Conservation (phyloP, 768 basidiomycete species). For the Podaxis sp. region DNA sequence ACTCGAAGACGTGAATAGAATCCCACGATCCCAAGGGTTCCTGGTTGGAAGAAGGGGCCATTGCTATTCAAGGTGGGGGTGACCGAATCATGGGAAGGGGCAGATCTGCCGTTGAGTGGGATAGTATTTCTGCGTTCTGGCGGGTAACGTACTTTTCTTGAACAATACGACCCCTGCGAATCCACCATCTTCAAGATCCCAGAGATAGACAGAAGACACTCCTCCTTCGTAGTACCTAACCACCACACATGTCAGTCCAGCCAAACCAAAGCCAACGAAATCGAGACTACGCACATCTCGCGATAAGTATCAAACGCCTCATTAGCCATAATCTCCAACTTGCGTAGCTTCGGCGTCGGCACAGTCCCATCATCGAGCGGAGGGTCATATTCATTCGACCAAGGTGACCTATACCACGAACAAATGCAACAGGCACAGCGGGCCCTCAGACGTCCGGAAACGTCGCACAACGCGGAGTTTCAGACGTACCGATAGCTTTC, state of each 20-base stretch:
- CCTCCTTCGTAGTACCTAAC: conserved; percentile 91
- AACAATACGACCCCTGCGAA: conserved; percentile 96
- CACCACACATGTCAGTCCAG: conserved; percentile 34
- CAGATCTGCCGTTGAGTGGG: background rate
- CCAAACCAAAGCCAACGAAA: background rate
- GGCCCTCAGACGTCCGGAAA: background rate
- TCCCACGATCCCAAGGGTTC: conserved; percentile 93
- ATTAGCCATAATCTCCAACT: conserved; percentile 90
- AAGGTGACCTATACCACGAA: conserved; percentile 72
- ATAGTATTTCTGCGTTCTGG: background rate
- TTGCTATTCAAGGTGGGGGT: conserved; percentile 38
- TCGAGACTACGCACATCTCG: conserved; percentile 64
- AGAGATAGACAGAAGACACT: conserved; percentile 93
- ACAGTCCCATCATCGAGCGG: conserved; percentile 86
- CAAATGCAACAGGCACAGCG: background rate
- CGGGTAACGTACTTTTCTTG: conserved; percentile 75
- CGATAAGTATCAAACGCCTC: conserved; percentile 97
- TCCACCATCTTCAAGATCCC: conserved; percentile 95
- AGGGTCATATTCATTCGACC: conserved; percentile 97
- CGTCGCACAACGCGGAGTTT: background rate
- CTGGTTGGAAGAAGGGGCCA: conserved; percentile 50
- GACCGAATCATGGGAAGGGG: background rate
- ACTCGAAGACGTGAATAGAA: conserved; percentile 97
- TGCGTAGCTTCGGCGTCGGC: conserved; percentile 81
- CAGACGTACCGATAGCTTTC: conserved; percentile 78